Evolutionary conservation across 2,329 filamentous ascomycete genomes (phyloP).

Genomic region (Remersonia thermophila): DNA sequence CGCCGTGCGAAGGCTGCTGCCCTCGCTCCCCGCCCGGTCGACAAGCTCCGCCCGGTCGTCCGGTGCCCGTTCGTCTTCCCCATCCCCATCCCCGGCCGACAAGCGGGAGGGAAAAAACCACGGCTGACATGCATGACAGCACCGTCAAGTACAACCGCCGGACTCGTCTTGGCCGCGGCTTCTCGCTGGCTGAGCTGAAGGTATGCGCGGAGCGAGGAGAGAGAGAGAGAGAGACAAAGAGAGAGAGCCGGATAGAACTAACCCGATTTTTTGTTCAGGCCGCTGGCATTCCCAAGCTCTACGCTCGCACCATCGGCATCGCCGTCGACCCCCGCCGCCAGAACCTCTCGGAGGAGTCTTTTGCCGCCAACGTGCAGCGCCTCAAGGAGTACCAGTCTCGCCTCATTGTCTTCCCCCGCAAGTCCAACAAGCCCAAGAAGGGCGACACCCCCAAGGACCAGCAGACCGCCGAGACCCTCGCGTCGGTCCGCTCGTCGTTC

Average conservation of each 20-base stretch:
- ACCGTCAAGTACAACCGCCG: slow-evolving; percentile 94
- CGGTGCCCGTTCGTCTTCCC: slow-evolving; percentile 57
- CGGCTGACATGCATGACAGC: slow-evolving; percentile 12
- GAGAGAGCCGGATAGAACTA: not conserved
- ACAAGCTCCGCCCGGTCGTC: slow-evolving; percentile 91
- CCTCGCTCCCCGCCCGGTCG: slow-evolving; percentile 90
- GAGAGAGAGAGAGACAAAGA: too few relatives aligned
- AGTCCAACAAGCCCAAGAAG: slow-evolving; percentile 85
- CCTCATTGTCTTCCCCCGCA: slow-evolving; percentile 95
- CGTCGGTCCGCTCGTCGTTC: slow-evolving; percentile 42
- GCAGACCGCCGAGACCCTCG: slow-evolving; percentile 59
- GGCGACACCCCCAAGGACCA: slow-evolving; percentile 59
- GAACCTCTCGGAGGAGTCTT: slow-evolving; percentile 93
- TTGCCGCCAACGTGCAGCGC: slow-evolving; percentile 89
- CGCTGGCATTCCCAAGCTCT: slow-evolving; percentile 87
- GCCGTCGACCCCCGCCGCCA: slow-evolving; percentile 89
- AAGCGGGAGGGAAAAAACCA: slow-evolving; percentile 1
- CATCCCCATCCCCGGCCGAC: too few relatives aligned
- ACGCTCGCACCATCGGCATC: slow-evolving; percentile 94
- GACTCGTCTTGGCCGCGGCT: slow-evolving; percentile 90
- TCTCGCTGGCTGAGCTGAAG: slow-evolving; percentile 97
- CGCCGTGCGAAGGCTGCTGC: slow-evolving; percentile 91
- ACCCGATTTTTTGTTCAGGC: slow-evolving; percentile 41
- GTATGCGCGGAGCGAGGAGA: slow-evolving; percentile 38
- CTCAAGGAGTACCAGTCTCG: slow-evolving; percentile 96